phyloP scores from a whole-genome alignment of 495 filamentous ascomycete species.

The Penicillium lagena region DNA sequence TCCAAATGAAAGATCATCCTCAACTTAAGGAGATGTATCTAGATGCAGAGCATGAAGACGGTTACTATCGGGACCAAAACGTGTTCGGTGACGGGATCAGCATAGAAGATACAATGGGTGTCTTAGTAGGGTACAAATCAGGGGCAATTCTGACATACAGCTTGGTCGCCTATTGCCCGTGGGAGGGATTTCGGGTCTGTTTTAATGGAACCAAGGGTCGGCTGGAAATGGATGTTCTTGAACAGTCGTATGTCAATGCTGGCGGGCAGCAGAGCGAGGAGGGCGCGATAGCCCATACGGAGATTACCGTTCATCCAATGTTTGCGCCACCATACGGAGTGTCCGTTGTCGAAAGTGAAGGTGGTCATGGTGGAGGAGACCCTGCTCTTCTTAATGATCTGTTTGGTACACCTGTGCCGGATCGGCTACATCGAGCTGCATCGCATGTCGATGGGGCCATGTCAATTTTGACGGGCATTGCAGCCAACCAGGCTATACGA shows the following conservation, averaged over 20 bases:
- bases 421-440: slow-evolving; percentile 19
- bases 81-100: slow-evolving; percentile 54
- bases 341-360: slow-evolving; percentile 14
- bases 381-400: slow-evolving; percentile 23
- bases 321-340: slow-evolving; percentile 24
- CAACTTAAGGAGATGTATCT: slow-evolving; percentile 50
- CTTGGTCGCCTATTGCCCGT: slow-evolving; percentile 25
- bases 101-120: slow-evolving; percentile 55
- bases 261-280: slow-evolving; percentile 26
- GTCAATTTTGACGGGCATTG: slow-evolving; percentile 52
- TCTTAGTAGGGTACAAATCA: slow-evolving; percentile 45
- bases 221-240: slow-evolving; percentile 27
- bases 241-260: slow-evolving; percentile 28
- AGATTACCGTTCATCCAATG: slow-evolving; percentile 33
- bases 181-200: slow-evolving; percentile 28
- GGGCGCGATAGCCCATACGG: slow-evolving; percentile 34
- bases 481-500: slow-evolving; percentile 48
- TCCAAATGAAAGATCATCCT: slow-evolving; percentile 41
- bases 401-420: slow-evolving; percentile 15
- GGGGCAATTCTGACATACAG: slow-evolving; percentile 26
- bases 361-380: slow-evolving; percentile 29
- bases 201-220: slow-evolving; percentile 27
- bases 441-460: slow-evolving; percentile 47
- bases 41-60: slow-evolving; percentile 54
- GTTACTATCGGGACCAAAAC: slow-evolving; percentile 51